Evolutionary conservation across 148 eudicot species (phyloP).

Genomic region (Silene uniflora): DNA sequence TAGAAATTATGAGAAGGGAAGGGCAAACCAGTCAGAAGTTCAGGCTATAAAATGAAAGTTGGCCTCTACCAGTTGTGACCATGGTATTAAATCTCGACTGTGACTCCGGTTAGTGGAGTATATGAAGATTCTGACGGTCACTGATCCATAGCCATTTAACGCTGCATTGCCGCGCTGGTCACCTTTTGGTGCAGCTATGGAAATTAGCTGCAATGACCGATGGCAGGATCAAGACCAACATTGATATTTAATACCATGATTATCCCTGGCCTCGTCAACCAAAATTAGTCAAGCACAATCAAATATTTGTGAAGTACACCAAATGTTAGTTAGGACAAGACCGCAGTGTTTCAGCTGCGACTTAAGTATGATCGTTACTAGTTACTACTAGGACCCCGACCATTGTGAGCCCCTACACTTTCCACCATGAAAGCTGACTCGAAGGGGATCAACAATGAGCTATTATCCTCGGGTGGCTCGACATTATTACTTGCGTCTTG

Average conservation of each 20-base stretch:
- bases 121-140: not conserved
- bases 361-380: slow-evolving; percentile 35
- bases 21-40: slow-evolving; percentile 3
- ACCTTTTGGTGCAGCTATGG: not conserved
- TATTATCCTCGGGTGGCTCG: slow-evolving; percentile 36
- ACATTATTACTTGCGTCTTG: slow-evolving; percentile 44
- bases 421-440: slow-evolving; percentile 24
- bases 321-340: slow-evolving; percentile 1
- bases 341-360: slow-evolving; percentile 31
- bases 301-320: not conserved
- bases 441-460: slow-evolving; percentile 36
- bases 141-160: not conserved
- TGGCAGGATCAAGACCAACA: not conserved
- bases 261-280: slow-evolving; percentile 12
- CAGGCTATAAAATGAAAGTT: slow-evolving; percentile 11
- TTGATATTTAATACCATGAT: not conserved
- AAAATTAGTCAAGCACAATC: slow-evolving; percentile 13
- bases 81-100: not conserved
- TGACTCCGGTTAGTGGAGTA: not conserved
- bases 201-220: not conserved
- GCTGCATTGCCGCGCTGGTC: not conserved
- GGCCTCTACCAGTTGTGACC: slow-evolving; percentile 10
- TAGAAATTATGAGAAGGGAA: not conserved
- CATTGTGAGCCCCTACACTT: not conserved
- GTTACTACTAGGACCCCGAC: slow-evolving; percentile 22